phyloP scores from a whole-genome alignment of 2,329 filamentous ascomycete genomes.

The Phialophora chinensis region DNA sequence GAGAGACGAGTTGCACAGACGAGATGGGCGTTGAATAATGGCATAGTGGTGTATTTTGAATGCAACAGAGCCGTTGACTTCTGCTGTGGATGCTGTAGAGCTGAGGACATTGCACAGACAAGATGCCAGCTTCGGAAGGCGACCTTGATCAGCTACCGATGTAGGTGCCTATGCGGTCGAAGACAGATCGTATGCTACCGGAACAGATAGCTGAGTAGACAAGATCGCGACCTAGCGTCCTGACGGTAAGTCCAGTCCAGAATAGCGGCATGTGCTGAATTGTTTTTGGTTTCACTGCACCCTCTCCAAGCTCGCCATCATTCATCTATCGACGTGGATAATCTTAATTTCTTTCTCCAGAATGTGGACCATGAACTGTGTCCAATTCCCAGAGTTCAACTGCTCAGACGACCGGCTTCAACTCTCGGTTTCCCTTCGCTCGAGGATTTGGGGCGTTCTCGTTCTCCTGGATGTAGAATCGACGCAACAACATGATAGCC shows the following conservation, averaged over 20 bases:
- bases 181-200: too few species aligned
- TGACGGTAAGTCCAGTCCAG: not conserved
- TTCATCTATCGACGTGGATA: not conserved
- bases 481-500: constrained; percentile 86
- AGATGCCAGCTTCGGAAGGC: too few species aligned
- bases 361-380: not conserved
- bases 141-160: too few species aligned
- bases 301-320: not conserved
- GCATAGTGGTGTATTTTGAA: too few species aligned
- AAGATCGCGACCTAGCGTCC: not conserved
- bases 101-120: too few species aligned
- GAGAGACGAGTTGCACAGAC: too few species aligned
- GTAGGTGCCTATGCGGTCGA: too few species aligned
- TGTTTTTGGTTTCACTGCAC: not conserved
- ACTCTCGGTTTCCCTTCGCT: constrained; percentile 67
- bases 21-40: too few species aligned
- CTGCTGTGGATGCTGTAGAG: too few species aligned
- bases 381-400: not conserved
- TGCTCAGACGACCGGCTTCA: constrained; percentile 57
- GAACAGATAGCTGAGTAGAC: not conserved
- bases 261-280: not conserved
- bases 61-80: too few species aligned
- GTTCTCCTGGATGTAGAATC: constrained; percentile 98
- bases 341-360: not conserved
- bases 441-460: constrained; percentile 74